Evolutionary conservation across 1,284 basidiomycete genomes (phyloP).

Genomic region (Ustilago cynodontis): DNA sequence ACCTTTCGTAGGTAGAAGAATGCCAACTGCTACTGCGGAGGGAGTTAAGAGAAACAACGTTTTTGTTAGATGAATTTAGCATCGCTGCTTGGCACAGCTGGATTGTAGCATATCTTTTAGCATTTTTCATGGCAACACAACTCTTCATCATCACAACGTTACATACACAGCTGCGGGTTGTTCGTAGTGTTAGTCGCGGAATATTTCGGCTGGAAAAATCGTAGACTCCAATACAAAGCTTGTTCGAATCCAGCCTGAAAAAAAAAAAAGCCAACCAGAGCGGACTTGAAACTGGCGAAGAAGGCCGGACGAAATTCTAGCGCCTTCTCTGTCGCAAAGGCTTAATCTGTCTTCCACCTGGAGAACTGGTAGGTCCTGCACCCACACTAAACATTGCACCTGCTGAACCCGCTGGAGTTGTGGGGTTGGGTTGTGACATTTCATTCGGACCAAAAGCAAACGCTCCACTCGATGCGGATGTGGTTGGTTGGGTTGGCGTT

Average conservation of each 20-base stretch:
- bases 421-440: constrained; percentile 17
- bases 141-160: too few relatives aligned
- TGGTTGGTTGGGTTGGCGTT: not conserved
- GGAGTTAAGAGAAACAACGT: not conserved
- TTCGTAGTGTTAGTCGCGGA: too few relatives aligned
- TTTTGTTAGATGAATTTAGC: not conserved
- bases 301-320: not conserved
- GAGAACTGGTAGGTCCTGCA: constrained; percentile 26
- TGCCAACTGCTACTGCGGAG: not conserved
- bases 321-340: constrained; percentile 51
- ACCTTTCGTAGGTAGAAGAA: not conserved
- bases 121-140: too few relatives aligned
- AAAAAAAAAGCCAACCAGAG: too few relatives aligned
- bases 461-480: constrained; percentile 8
- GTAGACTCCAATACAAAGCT: too few relatives aligned
- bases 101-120: too few relatives aligned
- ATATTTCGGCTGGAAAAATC: too few relatives aligned
- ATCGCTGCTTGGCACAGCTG: too few relatives aligned
- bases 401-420: constrained; percentile 6
- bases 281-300: not conserved
- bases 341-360: constrained; percentile 57
- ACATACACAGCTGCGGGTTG: too few relatives aligned
- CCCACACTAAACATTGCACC: constrained; percentile 56
- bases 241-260: too few relatives aligned
- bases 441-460: constrained; percentile 28